phyloP scores from a whole-genome alignment of 768 basidiomycete species.

The Pisolithus microcarpus region DNA sequence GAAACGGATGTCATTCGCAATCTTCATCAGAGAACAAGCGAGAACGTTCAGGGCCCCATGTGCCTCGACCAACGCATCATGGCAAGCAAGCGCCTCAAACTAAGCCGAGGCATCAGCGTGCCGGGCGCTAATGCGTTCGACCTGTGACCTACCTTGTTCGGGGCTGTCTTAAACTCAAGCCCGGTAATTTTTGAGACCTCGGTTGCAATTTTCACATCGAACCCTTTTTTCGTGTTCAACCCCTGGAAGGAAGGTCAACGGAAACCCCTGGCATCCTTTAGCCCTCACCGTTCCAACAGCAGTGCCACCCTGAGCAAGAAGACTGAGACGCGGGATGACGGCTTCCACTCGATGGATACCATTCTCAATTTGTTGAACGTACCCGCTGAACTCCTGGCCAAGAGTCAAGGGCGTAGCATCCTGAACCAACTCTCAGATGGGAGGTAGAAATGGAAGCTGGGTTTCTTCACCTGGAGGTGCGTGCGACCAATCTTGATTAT shows the following conservation, averaged over 20 bases:
- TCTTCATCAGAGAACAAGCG: slow-evolving; percentile 98
- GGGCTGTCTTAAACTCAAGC: slow-evolving; percentile 88
- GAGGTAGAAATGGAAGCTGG: neutral
- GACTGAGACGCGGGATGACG: slow-evolving; percentile 76
- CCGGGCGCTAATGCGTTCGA: neutral
- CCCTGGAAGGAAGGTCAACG: slow-evolving; percentile 47
- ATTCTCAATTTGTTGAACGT: slow-evolving; percentile 90
- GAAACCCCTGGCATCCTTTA: neutral
- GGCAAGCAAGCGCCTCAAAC: slow-evolving; percentile 98
- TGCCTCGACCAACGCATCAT: slow-evolving; percentile 95
- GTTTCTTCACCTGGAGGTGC: slow-evolving; percentile 64
- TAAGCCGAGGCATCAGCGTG: slow-evolving; percentile 26
- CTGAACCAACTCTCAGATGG: slow-evolving; percentile 30
- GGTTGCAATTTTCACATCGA: slow-evolving; percentile 88
- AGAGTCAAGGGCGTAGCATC: slow-evolving; percentile 97
- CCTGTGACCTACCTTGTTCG: slow-evolving; percentile 74
- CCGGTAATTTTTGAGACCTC: slow-evolving; percentile 92
- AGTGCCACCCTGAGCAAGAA: slow-evolving; percentile 95
- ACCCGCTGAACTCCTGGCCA: slow-evolving; percentile 98
- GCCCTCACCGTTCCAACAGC: slow-evolving; percentile 88
- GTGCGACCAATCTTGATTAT: slow-evolving; percentile 99
- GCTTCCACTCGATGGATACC: slow-evolving; percentile 80
- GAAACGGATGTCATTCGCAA: slow-evolving; percentile 98
- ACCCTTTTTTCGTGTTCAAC: slow-evolving; percentile 93
- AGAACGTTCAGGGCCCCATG: slow-evolving; percentile 95